Percentiles rank a stretch among this genome's conserved stretches.
Evolutionary conservation across 306 rosid species (phyloP).

Genomic region (Glycine soja): DNA sequence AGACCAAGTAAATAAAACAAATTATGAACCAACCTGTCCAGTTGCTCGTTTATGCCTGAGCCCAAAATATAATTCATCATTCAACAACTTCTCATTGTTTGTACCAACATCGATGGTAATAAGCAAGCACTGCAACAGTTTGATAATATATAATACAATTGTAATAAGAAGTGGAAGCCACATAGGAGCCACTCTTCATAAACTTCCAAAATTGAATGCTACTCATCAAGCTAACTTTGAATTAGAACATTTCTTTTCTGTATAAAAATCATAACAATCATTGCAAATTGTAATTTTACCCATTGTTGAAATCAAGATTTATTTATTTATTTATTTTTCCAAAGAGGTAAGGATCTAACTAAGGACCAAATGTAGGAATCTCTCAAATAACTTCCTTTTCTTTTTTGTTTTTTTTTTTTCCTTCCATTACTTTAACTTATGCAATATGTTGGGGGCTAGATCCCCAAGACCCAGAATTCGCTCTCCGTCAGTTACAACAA

Average conservation of each 20-base stretch:
- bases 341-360: background rate
- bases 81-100: constrained; percentile 85
- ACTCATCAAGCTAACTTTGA: constrained; percentile 23
- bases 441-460: constrained; percentile 43
- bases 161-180: background rate
- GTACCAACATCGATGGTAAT: constrained; percentile 99
- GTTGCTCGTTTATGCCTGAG: constrained; percentile 90
- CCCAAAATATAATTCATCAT: constrained; percentile 93
- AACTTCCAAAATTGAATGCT: constrained; percentile 30
- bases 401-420: no score
- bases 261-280: constrained; percentile 2
- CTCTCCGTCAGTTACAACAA: constrained; percentile 98
- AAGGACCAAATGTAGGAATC: constrained; percentile 19
- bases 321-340: background rate
- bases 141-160: constrained; percentile 15
- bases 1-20: constrained; percentile 10
- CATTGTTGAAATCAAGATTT: background rate
- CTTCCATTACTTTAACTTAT: no score
- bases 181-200: background rate
- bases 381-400: constrained; percentile 2
- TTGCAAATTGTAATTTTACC: background rate
- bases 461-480: constrained; percentile 95
- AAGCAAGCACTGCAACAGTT: constrained; percentile 86
- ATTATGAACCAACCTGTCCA: constrained; percentile 85
- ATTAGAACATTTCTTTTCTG: constrained; percentile 15